Base-by-base conservation (phyloP, 352 stramenopile genomes). In the Phytophthora idaei region DNA sequence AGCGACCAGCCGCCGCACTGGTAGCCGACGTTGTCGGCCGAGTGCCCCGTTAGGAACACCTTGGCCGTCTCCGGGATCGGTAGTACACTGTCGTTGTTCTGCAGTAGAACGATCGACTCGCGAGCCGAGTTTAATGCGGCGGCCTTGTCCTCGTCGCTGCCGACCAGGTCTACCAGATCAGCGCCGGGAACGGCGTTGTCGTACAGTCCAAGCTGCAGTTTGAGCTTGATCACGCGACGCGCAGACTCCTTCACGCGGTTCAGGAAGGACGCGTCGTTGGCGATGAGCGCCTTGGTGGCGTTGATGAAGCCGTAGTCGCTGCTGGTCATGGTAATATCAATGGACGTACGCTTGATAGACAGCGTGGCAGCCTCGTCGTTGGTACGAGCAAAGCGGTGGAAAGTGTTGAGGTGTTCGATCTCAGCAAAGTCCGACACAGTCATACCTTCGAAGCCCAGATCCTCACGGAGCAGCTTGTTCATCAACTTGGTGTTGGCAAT, bases 271-370 rank as follows among this genome's bases (percentile, higher is more conserved):
- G 73, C 58, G 21, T 77, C 52, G 2, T 65, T 65, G 27, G 83
- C 47, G n/a, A 90, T 74, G 12, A 87, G 64, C 8, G 50, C 47
- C 59, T 85, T 87, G n/a, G 58, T 74, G 17, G 76, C 60, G 28
- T 90, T 80, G 48, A 94, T 81, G 51, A 85, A 81, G 12, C 73
- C 50, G 3, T 79, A 74, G 48, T 82, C 64, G 42, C 65, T 74
- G 37, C 74, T 76, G n/a, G 92, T 80, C 91, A 97, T 97, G 39
- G 80, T 95, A 85, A 98, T 95, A 55, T 98, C 92, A 14, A 98
- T 77, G 27, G 77, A 82, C n/a, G 87, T 93, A 55, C 92, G 80
- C 48, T 72, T 61, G 12, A 97, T 73, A 17, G 85, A 74, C 50
- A 92, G 74, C 14, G 75, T 73, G 1, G 90, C 67, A 9, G 90